Evolutionary conservation across 805 yeast genomes (phyloP), one percentile per base, ranked within the genome.

Genomic region (Saturnispora ahearnii): DNA sequence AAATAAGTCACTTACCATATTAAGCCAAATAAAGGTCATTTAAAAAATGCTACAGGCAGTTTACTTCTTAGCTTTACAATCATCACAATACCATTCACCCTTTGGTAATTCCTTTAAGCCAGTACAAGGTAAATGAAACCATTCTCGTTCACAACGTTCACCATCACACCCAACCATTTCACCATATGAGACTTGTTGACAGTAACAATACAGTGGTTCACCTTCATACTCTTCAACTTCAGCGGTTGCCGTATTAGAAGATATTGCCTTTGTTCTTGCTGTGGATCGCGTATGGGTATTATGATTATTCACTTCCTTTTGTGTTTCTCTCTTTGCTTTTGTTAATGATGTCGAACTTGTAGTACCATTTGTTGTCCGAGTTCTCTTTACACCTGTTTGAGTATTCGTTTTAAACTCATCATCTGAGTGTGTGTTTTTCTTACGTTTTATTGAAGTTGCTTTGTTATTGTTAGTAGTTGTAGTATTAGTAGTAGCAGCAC

Each of bases 91-190:
- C 91, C 91, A 84, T 59, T 82, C 83, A 11, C 89, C 89, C 69
- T 82, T 85, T 2, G 97, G 98, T 5, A 91, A 78, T 45, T 88
- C 82, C 46, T 82, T 79, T 58, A 89, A 74, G 0, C 96, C 96
- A 41, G 87, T 85, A 67, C 98, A 90, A 15, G 95, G 95, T 57
- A 91, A 71, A 70, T 90, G 98, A 69, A 90, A 90, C 98, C 98
- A 90, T 65, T 90, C 98, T 49, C 88, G 73, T 63, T 82, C 82
- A 70, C 98, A 91, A 51, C 82, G 80, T 33, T 87, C 90, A 11
- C 96, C 97, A 62, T 93, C 99, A 69, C 99, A 93, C 2, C 96
- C 99, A 53, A 93, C 97, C 99, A 93, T 93, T 62, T 93, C 98
- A 18, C 99, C 99, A 63, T 86, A 93, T 4, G 97, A 91, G 0